A percentile compares a stretch with the other conserved stretches of the same genome.
Evolutionary conservation across 169 alveolate genomes (phyloP).

Genomic region (Plasmodium vivax): DNA sequence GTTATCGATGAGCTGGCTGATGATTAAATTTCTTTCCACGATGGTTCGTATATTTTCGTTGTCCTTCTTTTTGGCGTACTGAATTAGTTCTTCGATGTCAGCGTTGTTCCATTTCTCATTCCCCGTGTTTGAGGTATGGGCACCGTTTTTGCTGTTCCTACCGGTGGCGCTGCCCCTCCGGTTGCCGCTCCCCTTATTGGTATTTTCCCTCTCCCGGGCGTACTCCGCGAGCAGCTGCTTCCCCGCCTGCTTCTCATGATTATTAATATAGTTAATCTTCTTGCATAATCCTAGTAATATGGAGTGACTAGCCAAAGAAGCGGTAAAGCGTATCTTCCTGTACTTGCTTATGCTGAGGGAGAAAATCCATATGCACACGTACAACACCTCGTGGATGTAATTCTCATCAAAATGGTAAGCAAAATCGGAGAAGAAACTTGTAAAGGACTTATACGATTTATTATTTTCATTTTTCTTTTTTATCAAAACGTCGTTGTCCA

Average conservation of each 20-base stretch:
- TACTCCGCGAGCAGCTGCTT: conserved; percentile 64
- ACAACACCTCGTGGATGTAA: conserved; percentile 62
- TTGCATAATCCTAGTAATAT: conserved; percentile 67
- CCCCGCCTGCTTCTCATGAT: conserved; percentile 68
- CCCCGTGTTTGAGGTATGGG: neutral
- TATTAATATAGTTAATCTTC: conserved; percentile 63
- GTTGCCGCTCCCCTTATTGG: neutral
- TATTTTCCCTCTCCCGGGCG: conserved; percentile 48
- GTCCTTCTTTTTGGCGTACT: conserved; percentile 8
- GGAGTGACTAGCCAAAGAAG: conserved; percentile 69
- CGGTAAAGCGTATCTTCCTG: conserved; percentile 60
- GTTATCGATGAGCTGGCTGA: conserved; percentile 59
- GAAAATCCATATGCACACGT: conserved; percentile 72
- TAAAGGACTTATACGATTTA: conserved; percentile 64
- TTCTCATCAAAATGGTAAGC: conserved; percentile 70
- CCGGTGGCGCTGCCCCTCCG: neutral
- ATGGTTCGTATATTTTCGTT: conserved; percentile 6
- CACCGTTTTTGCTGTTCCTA: neutral
- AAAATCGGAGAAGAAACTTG: conserved; percentile 62
- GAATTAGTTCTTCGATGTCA: conserved; percentile 56
- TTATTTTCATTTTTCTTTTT: conserved; percentile 68
- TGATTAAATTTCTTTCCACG: conserved; percentile 63
- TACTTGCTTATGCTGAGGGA: conserved; percentile 70
- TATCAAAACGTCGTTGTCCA: conserved; percentile 64
- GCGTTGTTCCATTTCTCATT: neutral